phyloP scores from a whole-genome alignment of 768 basidiomycete species.

The Naganishia onofrii region DNA sequence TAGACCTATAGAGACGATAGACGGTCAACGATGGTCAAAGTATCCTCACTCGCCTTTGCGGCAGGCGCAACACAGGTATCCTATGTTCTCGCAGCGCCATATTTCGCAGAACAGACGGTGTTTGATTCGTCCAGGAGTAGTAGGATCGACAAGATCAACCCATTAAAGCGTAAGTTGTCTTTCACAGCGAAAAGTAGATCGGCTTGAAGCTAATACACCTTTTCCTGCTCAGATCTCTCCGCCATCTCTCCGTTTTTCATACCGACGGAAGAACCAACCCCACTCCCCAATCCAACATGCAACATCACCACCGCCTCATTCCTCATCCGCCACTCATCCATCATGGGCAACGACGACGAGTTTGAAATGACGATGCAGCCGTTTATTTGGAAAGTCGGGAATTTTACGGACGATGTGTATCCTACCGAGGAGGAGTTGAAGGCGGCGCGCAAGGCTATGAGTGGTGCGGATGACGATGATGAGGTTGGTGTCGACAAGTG shows the following conservation, averaged over 20 bases:
- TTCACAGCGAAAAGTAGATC: too few species aligned
- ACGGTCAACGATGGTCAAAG: constrained; percentile 2
- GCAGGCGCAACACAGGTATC: background rate
- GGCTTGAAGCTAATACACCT: background rate
- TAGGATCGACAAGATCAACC: constrained; percentile 36
- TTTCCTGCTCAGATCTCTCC: constrained; percentile 43
- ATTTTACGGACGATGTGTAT: constrained; percentile 31
- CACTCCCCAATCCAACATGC: constrained; percentile 45
- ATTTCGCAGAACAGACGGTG: constrained; percentile 2
- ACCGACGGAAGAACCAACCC: constrained; percentile 42
- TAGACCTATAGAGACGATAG: background rate
- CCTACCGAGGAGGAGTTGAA: constrained; percentile 18
- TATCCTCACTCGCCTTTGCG: constrained; percentile 10
- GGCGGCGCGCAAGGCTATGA: constrained; percentile 22
- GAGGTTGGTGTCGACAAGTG: constrained; percentile 35
- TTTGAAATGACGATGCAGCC: constrained; percentile 52
- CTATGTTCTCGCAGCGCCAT: constrained; percentile 1
- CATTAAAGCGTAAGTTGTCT: constrained; percentile 39
- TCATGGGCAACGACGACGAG: constrained; percentile 54
- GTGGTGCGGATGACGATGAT: constrained; percentile 27
- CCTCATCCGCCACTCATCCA: constrained; percentile 53
- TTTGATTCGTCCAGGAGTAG: background rate
- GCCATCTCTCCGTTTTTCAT: constrained; percentile 52
- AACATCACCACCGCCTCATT: constrained; percentile 47
- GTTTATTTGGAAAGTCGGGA: constrained; percentile 49